Percentiles rank a stretch among this genome's conserved stretches.
phyloP scores from a whole-genome alignment of 768 basidiomycete genomes.

The Sarcodon sp. region DNA sequence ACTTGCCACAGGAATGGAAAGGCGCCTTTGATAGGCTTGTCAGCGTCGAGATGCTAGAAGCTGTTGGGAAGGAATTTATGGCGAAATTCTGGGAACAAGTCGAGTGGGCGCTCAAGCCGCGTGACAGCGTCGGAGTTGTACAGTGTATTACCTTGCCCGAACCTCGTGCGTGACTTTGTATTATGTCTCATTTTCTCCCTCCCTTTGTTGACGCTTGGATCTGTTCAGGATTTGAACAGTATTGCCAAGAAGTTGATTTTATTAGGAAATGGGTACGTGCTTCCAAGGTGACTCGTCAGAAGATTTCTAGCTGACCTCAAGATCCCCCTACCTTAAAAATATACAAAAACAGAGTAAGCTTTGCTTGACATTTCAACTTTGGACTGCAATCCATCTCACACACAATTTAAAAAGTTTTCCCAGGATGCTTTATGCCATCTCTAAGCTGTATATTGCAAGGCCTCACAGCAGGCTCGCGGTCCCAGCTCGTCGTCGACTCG shows the following conservation, averaged over 20 bases:
- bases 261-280: slow-evolving; percentile 62
- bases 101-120: slow-evolving; percentile 52
- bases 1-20: slow-evolving; percentile 50
- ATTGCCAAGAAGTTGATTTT: slow-evolving; percentile 53
- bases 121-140: slow-evolving; percentile 50
- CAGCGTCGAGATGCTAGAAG: slow-evolving; percentile 72
- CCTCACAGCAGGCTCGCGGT: slow-evolving; percentile 34
- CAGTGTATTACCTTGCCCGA: slow-evolving; percentile 72
- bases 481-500: slow-evolving; percentile 48
- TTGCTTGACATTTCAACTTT: background rate
- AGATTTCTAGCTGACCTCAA: background rate
- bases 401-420: slow-evolving; percentile 34
- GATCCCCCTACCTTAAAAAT: background rate
- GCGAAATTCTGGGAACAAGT: slow-evolving; percentile 48
- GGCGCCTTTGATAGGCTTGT: slow-evolving; percentile 56
- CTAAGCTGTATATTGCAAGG: slow-evolving; percentile 42
- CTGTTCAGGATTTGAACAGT: slow-evolving; percentile 35
- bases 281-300: background rate
- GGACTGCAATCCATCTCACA: slow-evolving; percentile 1
- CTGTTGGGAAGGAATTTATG: slow-evolving; percentile 55
- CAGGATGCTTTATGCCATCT: slow-evolving; percentile 58
- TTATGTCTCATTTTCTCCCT: background rate
- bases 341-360: background rate
- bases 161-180: slow-evolving; percentile 32
- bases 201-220: background rate